A percentile compares a stretch with the other conserved stretches of the same genome.
phyloP scores from a whole-genome alignment of 2,329 filamentous ascomycete species.

The Cyclaneusma minus region DNA sequence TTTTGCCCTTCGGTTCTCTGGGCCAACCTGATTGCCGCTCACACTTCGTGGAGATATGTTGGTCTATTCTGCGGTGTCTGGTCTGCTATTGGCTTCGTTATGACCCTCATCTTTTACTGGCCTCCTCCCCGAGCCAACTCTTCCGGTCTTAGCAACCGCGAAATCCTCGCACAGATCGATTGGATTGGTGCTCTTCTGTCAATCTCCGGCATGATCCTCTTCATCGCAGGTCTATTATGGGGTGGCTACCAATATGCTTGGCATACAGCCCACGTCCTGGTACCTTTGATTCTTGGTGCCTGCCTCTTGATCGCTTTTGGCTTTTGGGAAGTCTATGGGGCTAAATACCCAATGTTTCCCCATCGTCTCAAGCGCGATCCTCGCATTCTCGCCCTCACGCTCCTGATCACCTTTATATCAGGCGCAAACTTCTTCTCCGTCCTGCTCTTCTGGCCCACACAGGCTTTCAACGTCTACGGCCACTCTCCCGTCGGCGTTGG shows the following conservation, averaged over 20 bases:
- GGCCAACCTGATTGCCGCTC: conserved; percentile 36
- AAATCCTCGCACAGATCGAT: conserved; percentile 30
- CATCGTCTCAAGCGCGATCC: too few relatives aligned
- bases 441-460: conserved; percentile 45
- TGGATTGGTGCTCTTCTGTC: conserved; percentile 33
- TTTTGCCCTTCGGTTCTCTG: conserved; percentile 46
- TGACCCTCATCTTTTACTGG: conserved; percentile 35
- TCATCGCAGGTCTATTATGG: conserved; percentile 39
- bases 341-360: conserved; percentile 30
- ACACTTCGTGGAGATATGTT: conserved; percentile 35
- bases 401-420: conserved; percentile 42
- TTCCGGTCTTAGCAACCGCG: conserved; percentile 20
- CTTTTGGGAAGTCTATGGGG: conserved; percentile 35
- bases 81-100: conserved; percentile 32
- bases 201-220: conserved; percentile 31
- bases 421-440: conserved; percentile 40
- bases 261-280: conserved; percentile 37
- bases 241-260: conserved; percentile 42
- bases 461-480: conserved; percentile 49
- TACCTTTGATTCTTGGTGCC: conserved; percentile 33
- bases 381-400: conserved; percentile 32
- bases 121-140: conserved; percentile 31
- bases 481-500: conserved; percentile 48
- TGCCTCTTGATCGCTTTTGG: conserved; percentile 30
- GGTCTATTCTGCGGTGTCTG: conserved; percentile 36